Evolutionary conservation across 345 rosid species (phyloP).

Genomic region (Sisymbrium altissimum): DNA sequence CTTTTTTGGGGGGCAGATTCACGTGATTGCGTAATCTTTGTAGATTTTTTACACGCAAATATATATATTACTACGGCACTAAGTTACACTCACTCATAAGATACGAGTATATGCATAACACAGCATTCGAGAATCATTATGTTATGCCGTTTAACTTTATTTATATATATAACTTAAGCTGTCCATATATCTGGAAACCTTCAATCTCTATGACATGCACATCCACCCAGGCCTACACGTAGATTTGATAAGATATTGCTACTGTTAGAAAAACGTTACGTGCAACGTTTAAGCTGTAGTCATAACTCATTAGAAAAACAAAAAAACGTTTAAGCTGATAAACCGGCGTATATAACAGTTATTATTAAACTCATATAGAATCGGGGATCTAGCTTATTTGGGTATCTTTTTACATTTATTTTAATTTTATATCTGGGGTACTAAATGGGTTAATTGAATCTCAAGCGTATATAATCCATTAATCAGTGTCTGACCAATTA

Average conservation of each 20-base stretch:
- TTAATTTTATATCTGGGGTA: no score
- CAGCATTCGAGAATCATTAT: neutral
- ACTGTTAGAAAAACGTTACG: neutral
- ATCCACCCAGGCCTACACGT: neutral
- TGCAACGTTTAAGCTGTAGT: neutral
- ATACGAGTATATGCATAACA: neutral
- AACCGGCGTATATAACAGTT: no score
- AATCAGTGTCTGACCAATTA: no score
- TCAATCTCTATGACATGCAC: neutral
- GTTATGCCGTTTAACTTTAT: neutral
- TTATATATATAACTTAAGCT: neutral
- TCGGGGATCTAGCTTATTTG: no score
- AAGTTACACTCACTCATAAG: neutral
- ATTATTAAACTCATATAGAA: no score
- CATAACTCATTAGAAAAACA: no score
- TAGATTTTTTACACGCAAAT: neutral
- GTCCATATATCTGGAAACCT: neutral
- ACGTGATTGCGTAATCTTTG: constrained; percentile 13
- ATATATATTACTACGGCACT: neutral
- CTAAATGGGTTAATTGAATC: no score
- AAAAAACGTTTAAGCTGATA: no score
- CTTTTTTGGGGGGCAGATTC: neutral
- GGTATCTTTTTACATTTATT: no score
- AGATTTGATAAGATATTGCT: neutral
- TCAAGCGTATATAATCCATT: no score